Base-by-base conservation (phyloP, 805 yeast genomes). In the Starmerella davenportii region DNA sequence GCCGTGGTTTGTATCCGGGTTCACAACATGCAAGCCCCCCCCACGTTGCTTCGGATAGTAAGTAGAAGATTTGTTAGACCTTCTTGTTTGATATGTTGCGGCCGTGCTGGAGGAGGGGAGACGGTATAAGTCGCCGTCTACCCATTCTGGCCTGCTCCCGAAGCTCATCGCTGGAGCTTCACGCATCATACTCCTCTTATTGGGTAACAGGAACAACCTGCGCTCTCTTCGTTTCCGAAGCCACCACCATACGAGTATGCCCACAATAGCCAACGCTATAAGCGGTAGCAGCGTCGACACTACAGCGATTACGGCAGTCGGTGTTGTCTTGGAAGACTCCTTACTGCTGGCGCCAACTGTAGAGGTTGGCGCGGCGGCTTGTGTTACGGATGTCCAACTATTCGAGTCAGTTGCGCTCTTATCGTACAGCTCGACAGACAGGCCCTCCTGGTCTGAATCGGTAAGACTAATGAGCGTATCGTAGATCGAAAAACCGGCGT, bases 241-340 rank as follows among this genome's bases (percentile, higher is more conserved):
- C 45, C 46, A 44, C 41, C 52, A 36, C 41, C 53, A 53, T 0
- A 54, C 50, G 8, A 54, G 52, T 9, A 60, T 58, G 0, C 53
- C 57, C 2, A 57, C 42, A 1, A 63, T 55, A 8, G 58, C 52
- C 3, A 66, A 42, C 4, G 58, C 57, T 13, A 65, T 53, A 1
- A 66, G 38, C 3, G 72, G 70, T 4, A 67, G 53, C 9, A 66
- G 49, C 1, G 67, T 62, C 0, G 71, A 63, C n/a, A 68, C 48
- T 1, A 65, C 72, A 15, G 68, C 69, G 11, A 66, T 52, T 2
- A 55, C 53, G 4, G 62, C 59, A 1, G 46, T 44, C 4, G 61
- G 38, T 21, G 39, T 41, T 14, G 42, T 35, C 21, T 36, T 32
- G 27, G 32, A 15, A 29, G 32, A 15, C 11, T 32, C 28, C 14